Base-by-base conservation (phyloP, 176 grass and related monocot species). In the Paspalum vaginatum region DNA sequence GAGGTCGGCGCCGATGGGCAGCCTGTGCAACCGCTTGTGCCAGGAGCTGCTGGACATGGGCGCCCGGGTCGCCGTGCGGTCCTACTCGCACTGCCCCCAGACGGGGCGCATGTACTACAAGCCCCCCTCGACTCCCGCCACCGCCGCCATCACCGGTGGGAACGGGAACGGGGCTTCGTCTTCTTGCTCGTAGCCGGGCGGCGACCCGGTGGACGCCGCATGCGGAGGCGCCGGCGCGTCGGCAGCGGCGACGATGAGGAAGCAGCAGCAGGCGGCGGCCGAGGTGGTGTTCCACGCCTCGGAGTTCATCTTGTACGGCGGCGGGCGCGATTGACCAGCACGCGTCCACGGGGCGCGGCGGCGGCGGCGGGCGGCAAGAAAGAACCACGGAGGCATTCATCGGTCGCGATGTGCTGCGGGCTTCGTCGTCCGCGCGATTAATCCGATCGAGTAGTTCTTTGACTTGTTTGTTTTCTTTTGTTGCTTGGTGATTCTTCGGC, bases 81-180 rank as follows among this genome's bases (percentile, higher is more conserved):
- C 85, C 88, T 89, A 88, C 76, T 17, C 82, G 56, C 91, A 94
- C 85, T 91, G 79, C 47, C 91, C 91, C 22, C 88, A 91, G 70
- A 94, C 88, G 52, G 79, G 85, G 32, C 53, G 88, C 16, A 68
- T 88, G 85, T 94, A 91, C 82, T 94, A 91, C 86, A 94, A 82
- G 61, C 92, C 92, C 37, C 92, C 89, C 37, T 24, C 86, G 11
- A 71, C 86, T 16, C 15, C 80, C 5, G 55, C 25, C 20, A n/a
- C 69, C 72, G 47, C 20, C 43, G 18, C 24, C 67, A 25, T 1
- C 18, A 50, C 39, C 54, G 48, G 8, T 17, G 26, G 11, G 47
- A 18, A 73, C 42, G 41, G 75, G 70, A 17, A 6, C 5, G 72
- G 9, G 6, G 41, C 52, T 2, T 14, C 27, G 17, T 32, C 32